Conservation (phyloP, 2,329 filamentous ascomycete genomes). For the Thelonectria rubi region DNA sequence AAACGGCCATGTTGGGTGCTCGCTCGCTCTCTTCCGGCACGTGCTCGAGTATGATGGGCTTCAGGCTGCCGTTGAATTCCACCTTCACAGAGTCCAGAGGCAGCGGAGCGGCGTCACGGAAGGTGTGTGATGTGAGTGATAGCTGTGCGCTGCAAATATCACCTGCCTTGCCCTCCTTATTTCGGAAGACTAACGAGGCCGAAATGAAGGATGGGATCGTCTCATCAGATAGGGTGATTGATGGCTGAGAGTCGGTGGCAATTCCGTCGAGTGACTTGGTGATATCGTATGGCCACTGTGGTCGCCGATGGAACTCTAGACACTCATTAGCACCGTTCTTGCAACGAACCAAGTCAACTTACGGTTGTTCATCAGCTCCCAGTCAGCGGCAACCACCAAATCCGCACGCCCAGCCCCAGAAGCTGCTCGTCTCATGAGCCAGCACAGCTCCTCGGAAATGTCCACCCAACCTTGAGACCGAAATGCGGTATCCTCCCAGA, state of each 20-base stretch:
- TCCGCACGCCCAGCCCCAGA: constrained; percentile 60
- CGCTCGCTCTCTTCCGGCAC: constrained; percentile 30
- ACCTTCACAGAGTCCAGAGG: constrained; percentile 61
- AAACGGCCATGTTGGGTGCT: constrained; percentile 16
- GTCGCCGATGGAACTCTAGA: constrained; percentile 62
- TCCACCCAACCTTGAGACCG: constrained; percentile 68
- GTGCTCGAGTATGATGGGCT: constrained; percentile 62
- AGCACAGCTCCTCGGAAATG: constrained; percentile 67
- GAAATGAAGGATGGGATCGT: constrained; percentile 63
- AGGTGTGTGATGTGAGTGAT: constrained; percentile 64
- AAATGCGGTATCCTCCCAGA: constrained; percentile 67
- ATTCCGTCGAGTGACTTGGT: constrained; percentile 64
- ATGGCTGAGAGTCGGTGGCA: constrained; percentile 54
- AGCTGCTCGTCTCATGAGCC: constrained; percentile 68
- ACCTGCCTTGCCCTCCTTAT: constrained; percentile 68
- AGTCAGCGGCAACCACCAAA: constrained; percentile 69
- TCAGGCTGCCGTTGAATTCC: constrained; percentile 66
- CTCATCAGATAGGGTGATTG: constrained; percentile 61
- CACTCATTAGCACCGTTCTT: constrained; percentile 18
- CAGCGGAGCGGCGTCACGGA: constrained; percentile 61
- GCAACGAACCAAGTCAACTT: constrained; percentile 42
- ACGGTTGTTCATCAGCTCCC: constrained; percentile 71
- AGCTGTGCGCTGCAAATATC: constrained; percentile 68
- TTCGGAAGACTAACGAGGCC: constrained; percentile 66
- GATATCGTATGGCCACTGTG: constrained; percentile 70